Evolutionary conservation across 2,329 filamentous ascomycete species (phyloP), one percentile per base, ranked within the genome.

Genomic region (Fusarium brevicatenulatum): DNA sequence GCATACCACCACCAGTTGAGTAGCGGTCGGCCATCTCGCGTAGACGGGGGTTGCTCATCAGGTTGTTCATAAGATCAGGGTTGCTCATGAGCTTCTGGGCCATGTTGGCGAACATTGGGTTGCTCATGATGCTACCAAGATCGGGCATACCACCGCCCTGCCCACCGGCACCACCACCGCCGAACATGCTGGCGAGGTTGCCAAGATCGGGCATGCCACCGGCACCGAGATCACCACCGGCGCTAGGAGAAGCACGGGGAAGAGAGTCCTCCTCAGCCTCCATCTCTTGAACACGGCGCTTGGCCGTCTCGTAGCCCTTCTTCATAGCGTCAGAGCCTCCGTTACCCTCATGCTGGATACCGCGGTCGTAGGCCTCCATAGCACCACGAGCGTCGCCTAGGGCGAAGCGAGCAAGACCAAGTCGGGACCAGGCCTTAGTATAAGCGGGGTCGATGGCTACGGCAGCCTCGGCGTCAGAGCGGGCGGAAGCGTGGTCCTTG

Each of bases 21-120:
- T 97, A 95, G 77, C 89, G 90, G 79, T 92, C 91, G 50, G 94
- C 95, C 94, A 98, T 95, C 80, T 97, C 91, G 63, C 93, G 89
- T 70, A 98, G 85, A 70, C 91, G 90, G 7, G 96, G 96, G 86
- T 99, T 98, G 87, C 87, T 94, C 95, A 99, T 97, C 66, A 99
- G 84, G 82, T 95, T 96, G 81, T 87, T 89, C 90, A 98, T 92
- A 86, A 95, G 91, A 15, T 97, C 93, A 0, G 96, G 96, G 85
- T 99, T 98, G 84, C 91, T 94, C 96, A 98, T 98, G 62, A 99
- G 84, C 83, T 94, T 97, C 86, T 98, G 94, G 9, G 96, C 96
- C 95, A 98, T 98, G 85, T 89, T 93, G 56, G 95, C 91, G 85
- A 99, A 97, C 96, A 98, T 98, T 63, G 96, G 96, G 86, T 98